Percentiles rank a stretch among this genome's conserved stretches.
These are phyloP conservation scores for Xylaria longipes DNA, from an alignment of 495 filamentous ascomycete genomes.

Conservation along the genomic window DNA sequence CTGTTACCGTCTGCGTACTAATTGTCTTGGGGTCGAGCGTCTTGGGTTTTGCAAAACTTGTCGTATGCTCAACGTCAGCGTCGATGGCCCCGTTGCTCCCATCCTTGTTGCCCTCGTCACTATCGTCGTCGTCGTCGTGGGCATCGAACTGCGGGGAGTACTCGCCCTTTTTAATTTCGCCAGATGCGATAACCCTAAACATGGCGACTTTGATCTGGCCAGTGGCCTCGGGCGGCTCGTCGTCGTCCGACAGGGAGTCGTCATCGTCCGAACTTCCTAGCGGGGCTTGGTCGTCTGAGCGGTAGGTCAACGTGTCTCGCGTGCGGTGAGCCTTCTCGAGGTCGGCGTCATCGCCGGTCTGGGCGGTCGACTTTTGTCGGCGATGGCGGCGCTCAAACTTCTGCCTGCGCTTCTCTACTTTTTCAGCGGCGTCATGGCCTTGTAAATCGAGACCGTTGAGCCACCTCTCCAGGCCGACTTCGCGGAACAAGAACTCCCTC, in stretches of 20 bases:
- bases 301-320: constrained; percentile 73
- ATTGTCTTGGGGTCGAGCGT: constrained; percentile 95
- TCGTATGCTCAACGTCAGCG: constrained; percentile 91
- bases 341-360: constrained; percentile 58
- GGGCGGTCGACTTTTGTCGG: constrained; percentile 63
- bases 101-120: constrained; percentile 52
- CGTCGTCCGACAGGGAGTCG: constrained; percentile 81
- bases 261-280: constrained; percentile 76
- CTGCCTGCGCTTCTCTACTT: constrained; percentile 83
- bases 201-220: constrained; percentile 98
- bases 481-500: constrained; percentile 95
- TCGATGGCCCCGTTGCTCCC: constrained; percentile 51
- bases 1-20: constrained; percentile 96
- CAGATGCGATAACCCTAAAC: constrained; percentile 93
- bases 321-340: constrained; percentile 50
- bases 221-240: constrained; percentile 89
- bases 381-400: constrained; percentile 86
- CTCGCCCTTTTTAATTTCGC: constrained; percentile 95
- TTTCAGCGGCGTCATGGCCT: constrained; percentile 82
- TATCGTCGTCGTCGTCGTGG: constrained; percentile 86
- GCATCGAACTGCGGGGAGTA: constrained; percentile 98
- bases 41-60: constrained; percentile 98
- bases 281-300: constrained; percentile 72
- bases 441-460: constrained; percentile 92
- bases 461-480: constrained; percentile 95